phyloP scores from a whole-genome alignment of 805 yeast genomes.

The Gaillardinia entomophila region DNA sequence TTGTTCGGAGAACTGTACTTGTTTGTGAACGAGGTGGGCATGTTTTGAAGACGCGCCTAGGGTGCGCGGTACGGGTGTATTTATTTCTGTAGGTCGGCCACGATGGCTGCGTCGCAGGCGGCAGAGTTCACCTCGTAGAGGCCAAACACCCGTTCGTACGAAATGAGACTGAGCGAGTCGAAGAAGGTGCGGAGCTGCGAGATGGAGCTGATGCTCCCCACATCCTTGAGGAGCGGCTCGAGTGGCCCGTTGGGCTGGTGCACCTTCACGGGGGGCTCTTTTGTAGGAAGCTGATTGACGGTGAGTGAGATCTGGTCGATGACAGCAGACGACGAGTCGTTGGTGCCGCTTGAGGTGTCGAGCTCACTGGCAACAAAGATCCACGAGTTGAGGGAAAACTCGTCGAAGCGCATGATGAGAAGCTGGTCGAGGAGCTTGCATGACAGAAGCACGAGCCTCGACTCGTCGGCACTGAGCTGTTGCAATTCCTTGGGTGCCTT shows the following conservation, averaged over 20 bases:
- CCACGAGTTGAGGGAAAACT: slow-evolving; percentile 78
- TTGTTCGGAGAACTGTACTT: neutral
- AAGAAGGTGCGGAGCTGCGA: slow-evolving; percentile 57
- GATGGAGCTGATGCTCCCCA: slow-evolving; percentile 32
- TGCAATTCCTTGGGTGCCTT: slow-evolving; percentile 17
- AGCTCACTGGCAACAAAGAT: slow-evolving; percentile 68
- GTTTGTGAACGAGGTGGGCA: too few relatives aligned
- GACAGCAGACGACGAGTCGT: slow-evolving; percentile 24
- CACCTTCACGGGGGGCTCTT: slow-evolving; percentile 33
- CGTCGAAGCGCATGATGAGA: slow-evolving; percentile 65
- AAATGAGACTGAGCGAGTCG: slow-evolving; percentile 55
- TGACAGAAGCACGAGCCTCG: slow-evolving; percentile 45
- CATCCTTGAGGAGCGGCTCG: slow-evolving; percentile 43
- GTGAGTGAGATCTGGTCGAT: slow-evolving; percentile 43
- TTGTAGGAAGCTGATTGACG: slow-evolving; percentile 23
- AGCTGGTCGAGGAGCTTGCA: slow-evolving; percentile 78
- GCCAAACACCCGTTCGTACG: slow-evolving; percentile 62
- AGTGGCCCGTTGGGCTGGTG: slow-evolving; percentile 24
- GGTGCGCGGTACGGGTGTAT: too few relatives aligned
- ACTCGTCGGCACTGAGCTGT: slow-evolving; percentile 29
- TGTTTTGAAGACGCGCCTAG: too few relatives aligned
- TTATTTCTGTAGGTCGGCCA: slow-evolving; percentile 11
- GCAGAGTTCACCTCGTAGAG: slow-evolving; percentile 23
- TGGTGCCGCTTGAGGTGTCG: slow-evolving; percentile 44
- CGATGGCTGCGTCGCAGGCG: slow-evolving; percentile 6